These are phyloP conservation scores for Lasiodiplodia hormozganensis DNA, from an alignment of 2,329 filamentous ascomycete genomes.

Conservation along the genomic window DNA sequence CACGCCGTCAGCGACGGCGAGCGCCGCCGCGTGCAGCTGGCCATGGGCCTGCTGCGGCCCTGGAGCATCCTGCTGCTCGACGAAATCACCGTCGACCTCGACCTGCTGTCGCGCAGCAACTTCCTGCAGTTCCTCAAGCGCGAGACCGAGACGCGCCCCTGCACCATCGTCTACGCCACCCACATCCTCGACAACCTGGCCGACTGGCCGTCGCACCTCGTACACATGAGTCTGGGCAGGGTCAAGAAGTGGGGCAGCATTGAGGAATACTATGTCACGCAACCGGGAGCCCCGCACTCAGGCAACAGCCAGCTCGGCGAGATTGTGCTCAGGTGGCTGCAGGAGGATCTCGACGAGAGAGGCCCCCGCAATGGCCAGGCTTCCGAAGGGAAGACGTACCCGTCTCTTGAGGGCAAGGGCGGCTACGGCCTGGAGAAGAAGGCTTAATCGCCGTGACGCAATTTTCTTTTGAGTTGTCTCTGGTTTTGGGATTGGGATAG, in stretches of 20 bases:
- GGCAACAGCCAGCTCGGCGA: slow-evolving; percentile 88
- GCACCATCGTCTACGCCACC: slow-evolving; percentile 96
- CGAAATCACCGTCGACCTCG: slow-evolving; percentile 96
- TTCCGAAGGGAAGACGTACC: slow-evolving; percentile 71
- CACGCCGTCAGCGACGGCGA: slow-evolving; percentile 95
- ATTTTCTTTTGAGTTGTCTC: background rate
- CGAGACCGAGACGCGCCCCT: slow-evolving; percentile 82
- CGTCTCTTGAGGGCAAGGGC: slow-evolving; percentile 63
- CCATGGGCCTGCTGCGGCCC: slow-evolving; percentile 91
- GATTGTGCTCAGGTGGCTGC: slow-evolving; percentile 86
- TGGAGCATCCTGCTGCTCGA: slow-evolving; percentile 93
- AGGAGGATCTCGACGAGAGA: slow-evolving; percentile 76
- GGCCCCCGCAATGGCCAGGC: slow-evolving; percentile 73
- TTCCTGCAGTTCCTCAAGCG: slow-evolving; percentile 86
- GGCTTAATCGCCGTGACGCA: background rate
- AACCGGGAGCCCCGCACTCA: slow-evolving; percentile 45
- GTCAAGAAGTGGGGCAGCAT: slow-evolving; percentile 87
- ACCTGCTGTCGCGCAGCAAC: slow-evolving; percentile 81
- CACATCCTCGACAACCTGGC: slow-evolving; percentile 96
- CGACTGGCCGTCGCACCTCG: slow-evolving; percentile 92
- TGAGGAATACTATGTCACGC: slow-evolving; percentile 68
- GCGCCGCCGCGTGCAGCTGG: slow-evolving; percentile 86
- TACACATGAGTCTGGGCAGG: slow-evolving; percentile 90
- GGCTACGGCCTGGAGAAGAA: slow-evolving; percentile 61
- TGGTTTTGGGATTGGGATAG: background rate